Percentiles rank a stretch among this genome's conserved stretches.
Conservation (phyloP, 1,139 yeast species). For the Candida neerlandica region DNA sequence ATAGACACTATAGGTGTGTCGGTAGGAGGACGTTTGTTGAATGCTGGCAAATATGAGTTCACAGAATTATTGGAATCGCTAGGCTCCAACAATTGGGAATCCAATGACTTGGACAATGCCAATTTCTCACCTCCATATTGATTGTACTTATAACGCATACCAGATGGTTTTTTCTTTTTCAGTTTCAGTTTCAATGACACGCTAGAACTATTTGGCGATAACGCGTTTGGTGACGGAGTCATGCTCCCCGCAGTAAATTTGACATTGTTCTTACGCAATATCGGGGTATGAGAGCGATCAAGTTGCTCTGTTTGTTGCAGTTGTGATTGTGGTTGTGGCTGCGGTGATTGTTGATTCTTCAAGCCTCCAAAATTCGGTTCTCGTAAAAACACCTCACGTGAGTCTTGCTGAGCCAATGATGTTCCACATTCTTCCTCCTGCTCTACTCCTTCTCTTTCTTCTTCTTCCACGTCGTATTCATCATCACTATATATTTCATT, state of each 20-base stretch:
- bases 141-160: slow-evolving; percentile 1
- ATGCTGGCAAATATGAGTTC: slow-evolving; percentile 48
- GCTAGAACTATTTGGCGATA: slow-evolving; percentile 15
- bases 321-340: not conserved
- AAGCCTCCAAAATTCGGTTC: slow-evolving; percentile 11
- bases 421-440: slow-evolving; percentile 3
- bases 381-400: slow-evolving; percentile 12
- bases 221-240: slow-evolving; percentile 16
- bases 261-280: slow-evolving; percentile 4
- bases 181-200: slow-evolving; percentile 3
- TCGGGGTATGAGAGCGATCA: not conserved
- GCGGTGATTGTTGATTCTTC: not conserved
- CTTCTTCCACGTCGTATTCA: slow-evolving; percentile 8
- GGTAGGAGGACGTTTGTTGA: slow-evolving; percentile 68
- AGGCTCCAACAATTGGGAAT: slow-evolving; percentile 26
- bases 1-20: slow-evolving; percentile 70
- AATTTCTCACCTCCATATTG: slow-evolving; percentile 23
- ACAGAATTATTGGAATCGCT: slow-evolving; percentile 20
- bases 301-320: not conserved
- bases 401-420: slow-evolving; percentile 2
- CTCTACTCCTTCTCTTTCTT: too few relatives aligned
- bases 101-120: slow-evolving; percentile 31
- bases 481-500: slow-evolving; percentile 10
- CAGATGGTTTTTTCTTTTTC: slow-evolving; percentile 3
- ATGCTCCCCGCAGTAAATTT: slow-evolving; percentile 13